Evolutionary conservation across 2,329 filamentous ascomycete genomes (phyloP).

Genomic region (Ophiocordyceps australis): DNA sequence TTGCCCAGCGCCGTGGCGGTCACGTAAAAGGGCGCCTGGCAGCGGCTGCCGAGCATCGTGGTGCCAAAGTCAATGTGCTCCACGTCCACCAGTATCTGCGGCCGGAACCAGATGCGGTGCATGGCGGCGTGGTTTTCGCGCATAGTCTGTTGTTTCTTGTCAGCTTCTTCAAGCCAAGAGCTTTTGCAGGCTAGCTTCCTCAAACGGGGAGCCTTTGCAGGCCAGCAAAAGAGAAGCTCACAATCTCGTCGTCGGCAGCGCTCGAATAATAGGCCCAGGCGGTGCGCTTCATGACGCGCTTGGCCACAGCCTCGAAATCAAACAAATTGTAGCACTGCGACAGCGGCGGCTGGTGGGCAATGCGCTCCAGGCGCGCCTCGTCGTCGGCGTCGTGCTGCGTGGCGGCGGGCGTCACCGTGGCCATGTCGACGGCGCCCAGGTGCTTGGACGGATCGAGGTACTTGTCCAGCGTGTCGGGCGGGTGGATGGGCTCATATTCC

Average conservation of each 20-base stretch:
- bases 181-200: too few species aligned
- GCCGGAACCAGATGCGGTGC: constrained; percentile 95
- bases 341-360: constrained; percentile 58
- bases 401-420: constrained; percentile 52
- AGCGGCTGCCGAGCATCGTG: constrained; percentile 82
- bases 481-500: constrained; percentile 77
- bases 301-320: constrained; percentile 91
- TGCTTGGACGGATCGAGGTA: constrained; percentile 77
- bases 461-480: constrained; percentile 72
- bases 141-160: constrained; percentile 44
- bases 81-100: constrained; percentile 75
- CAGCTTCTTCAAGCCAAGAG: not conserved
- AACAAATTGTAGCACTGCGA: constrained; percentile 85
- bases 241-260: constrained; percentile 42
- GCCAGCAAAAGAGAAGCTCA: constrained; percentile 3
- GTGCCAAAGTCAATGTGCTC: constrained; percentile 73
- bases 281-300: constrained; percentile 81
- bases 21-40: constrained; percentile 82
- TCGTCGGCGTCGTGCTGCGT: constrained; percentile 47
- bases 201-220: not conserved
- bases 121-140: constrained; percentile 91
- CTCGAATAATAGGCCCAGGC: constrained; percentile 98
- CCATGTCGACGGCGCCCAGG: constrained; percentile 78
- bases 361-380: constrained; percentile 51
- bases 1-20: constrained; percentile 93